Percentiles rank a stretch among this genome's conserved stretches.
Evolutionary conservation across 75 land plant genomes (phyloP).

Genomic region (Cryptomeria japonica): DNA sequence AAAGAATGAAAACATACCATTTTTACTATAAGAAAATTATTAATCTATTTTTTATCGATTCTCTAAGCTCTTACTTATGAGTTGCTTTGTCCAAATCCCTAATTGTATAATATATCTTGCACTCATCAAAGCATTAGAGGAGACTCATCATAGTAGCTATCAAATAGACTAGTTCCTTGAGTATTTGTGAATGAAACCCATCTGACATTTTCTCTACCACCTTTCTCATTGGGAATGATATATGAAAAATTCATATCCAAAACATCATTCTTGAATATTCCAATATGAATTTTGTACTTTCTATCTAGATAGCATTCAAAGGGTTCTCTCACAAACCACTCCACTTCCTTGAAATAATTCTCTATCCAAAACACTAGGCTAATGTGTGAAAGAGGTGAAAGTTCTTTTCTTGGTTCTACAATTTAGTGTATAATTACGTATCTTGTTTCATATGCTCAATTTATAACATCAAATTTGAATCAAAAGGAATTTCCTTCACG

Average conservation of each 20-base stretch:
- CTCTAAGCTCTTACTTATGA: constrained; percentile 75
- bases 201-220: too few species aligned
- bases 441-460: constrained; percentile 72
- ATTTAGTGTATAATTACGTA: constrained; percentile 60
- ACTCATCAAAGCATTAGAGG: constrained; percentile 90
- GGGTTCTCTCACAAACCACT: constrained; percentile 91
- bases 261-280: constrained; percentile 60
- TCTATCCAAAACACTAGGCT: constrained; percentile 73
- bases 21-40: too few species aligned
- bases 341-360: constrained; percentile 37
- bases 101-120: constrained; percentile 81
- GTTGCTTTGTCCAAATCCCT: constrained; percentile 81
- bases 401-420: constrained; percentile 55
- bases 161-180: too few species aligned
- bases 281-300: constrained; percentile 84
- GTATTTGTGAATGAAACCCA: too few species aligned
- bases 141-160: too few species aligned
- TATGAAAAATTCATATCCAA: constrained; percentile 75
- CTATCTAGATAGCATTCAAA: constrained; percentile 99
- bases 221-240: too few species aligned
- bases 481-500: constrained; percentile 8
- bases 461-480: constrained; percentile 44
- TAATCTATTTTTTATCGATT: too few species aligned
- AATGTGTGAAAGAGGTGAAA: constrained; percentile 92
- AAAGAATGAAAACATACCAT: too few species aligned